Percentiles rank a stretch among this genome's conserved stretches.
phyloP scores from a whole-genome alignment of 192 early-diverging fungal genomes.

The Phlyctochytrium arcticum region DNA sequence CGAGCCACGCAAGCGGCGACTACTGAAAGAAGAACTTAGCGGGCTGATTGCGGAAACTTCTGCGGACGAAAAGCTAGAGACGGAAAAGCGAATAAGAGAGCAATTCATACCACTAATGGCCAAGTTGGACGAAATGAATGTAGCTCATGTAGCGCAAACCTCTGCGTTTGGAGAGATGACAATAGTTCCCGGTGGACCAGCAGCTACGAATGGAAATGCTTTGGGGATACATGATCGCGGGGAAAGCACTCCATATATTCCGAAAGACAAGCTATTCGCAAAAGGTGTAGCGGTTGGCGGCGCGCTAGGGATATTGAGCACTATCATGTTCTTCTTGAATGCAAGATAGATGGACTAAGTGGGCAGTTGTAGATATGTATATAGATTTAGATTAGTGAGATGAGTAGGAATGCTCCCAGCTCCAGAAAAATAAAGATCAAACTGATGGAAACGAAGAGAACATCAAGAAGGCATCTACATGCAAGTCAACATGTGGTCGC shows the following conservation, averaged over 20 bases:
- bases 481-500: no score
- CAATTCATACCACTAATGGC: not conserved
- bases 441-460: no score
- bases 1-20: constrained; percentile 36
- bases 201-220: no score
- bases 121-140: not conserved
- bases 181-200: no score
- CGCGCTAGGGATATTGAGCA: constrained; percentile 1
- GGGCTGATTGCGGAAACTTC: constrained; percentile 31
- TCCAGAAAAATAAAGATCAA: no score
- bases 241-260: not conserved
- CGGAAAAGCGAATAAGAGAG: not conserved
- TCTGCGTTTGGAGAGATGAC: no score
- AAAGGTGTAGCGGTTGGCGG: constrained; percentile 11
- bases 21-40: constrained; percentile 24
- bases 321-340: not conserved
- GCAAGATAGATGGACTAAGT: not conserved
- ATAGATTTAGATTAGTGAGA: no score
- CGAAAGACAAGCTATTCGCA: constrained; percentile 16
- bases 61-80: not conserved
- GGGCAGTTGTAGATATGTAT: no score
- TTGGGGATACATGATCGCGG: no score
- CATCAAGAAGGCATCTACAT: no score
- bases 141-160: not conserved
- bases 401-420: no score